phyloP scores from a whole-genome alignment of 345 rosid species.

The Geranium rotundifolium region DNA sequence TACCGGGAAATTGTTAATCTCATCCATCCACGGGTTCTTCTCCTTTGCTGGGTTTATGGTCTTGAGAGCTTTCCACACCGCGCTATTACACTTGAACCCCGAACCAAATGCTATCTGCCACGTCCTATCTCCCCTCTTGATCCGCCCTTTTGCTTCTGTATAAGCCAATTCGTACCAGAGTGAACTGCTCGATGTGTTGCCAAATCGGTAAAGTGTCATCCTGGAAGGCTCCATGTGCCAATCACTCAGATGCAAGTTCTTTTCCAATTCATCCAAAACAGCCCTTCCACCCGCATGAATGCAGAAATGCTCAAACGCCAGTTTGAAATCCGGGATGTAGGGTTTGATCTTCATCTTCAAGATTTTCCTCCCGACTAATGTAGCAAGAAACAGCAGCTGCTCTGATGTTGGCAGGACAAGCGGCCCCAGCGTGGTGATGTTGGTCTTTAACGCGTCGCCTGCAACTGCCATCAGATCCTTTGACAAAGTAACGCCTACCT shows the following conservation, averaged over 20 bases:
- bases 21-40: constrained; percentile 46
- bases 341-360: constrained; percentile 50
- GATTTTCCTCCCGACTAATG: constrained; percentile 33
- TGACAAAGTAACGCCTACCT: constrained; percentile 37
- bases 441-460: constrained; percentile 52
- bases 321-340: constrained; percentile 53
- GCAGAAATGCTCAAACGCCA: constrained; percentile 55
- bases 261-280: constrained; percentile 53
- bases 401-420: constrained; percentile 45
- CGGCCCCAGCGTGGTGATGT: constrained; percentile 48
- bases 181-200: constrained; percentile 52
- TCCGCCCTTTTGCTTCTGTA: constrained; percentile 48
- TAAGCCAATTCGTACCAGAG: constrained; percentile 56
- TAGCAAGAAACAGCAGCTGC: constrained; percentile 41
- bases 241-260: constrained; percentile 41
- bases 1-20: constrained; percentile 46
- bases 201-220: constrained; percentile 47
- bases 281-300: constrained; percentile 52
- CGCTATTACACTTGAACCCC: constrained; percentile 51
- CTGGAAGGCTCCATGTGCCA: constrained; percentile 55
- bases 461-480: constrained; percentile 52
- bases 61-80: constrained; percentile 43
- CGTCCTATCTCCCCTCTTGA: constrained; percentile 39
- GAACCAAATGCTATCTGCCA: constrained; percentile 64
- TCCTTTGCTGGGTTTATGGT: constrained; percentile 32